Conservation (phyloP, 345 rosid species). For the Conringia planisiliqua region DNA sequence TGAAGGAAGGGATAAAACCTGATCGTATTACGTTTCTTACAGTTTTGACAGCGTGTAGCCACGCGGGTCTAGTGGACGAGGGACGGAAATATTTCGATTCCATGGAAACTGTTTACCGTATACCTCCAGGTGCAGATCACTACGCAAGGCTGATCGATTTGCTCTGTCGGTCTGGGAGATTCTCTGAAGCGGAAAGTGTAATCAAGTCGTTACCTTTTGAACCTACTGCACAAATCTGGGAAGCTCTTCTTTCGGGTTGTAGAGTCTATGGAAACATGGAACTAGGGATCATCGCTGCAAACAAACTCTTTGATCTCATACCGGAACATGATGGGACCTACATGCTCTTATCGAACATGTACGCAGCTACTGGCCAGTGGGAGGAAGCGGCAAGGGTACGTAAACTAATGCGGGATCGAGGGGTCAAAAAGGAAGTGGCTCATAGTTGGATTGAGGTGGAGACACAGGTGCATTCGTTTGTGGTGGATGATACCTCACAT, state of each 20-base stretch:
- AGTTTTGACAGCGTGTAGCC: slow-evolving; percentile 39
- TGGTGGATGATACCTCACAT: slow-evolving; percentile 35
- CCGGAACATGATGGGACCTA: slow-evolving; percentile 41
- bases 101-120: slow-evolving; percentile 22
- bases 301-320: slow-evolving; percentile 32
- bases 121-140: slow-evolving; percentile 37
- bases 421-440: slow-evolving; percentile 38
- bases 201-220: slow-evolving; percentile 31
- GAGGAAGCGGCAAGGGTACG: slow-evolving; percentile 34
- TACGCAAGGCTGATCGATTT: slow-evolving; percentile 36
- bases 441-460: slow-evolving; percentile 37
- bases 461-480: slow-evolving; percentile 26
- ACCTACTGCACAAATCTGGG: slow-evolving; percentile 36
- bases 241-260: slow-evolving; percentile 39
- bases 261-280: slow-evolving; percentile 40
- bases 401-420: slow-evolving; percentile 38
- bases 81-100: slow-evolving; percentile 31
- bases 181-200: slow-evolving; percentile 31
- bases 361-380: slow-evolving; percentile 34
- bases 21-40: slow-evolving; percentile 37
- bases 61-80: slow-evolving; percentile 35
- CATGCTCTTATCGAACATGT: slow-evolving; percentile 38
- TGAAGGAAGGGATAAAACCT: slow-evolving; percentile 36
- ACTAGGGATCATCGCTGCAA: slow-evolving; percentile 38
- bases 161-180: slow-evolving; percentile 38